Base-by-base conservation (phyloP, 805 yeast genomes). In the Grigorovia jiainica region DNA sequence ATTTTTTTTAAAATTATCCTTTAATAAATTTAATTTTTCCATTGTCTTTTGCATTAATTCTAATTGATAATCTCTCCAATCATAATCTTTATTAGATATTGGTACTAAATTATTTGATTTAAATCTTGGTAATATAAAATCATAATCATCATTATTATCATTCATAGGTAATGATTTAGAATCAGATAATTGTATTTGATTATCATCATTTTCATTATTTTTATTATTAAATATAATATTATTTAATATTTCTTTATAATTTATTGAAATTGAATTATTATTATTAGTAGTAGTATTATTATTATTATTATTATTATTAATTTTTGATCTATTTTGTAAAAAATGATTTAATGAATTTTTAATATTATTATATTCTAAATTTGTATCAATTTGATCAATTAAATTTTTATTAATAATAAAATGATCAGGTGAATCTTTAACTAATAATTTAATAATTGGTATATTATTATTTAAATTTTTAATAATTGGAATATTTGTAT, bases 361-460 rank as follows among this genome's bases (percentile, higher is more conserved):
- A 24, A 65, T 41, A 19, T 46, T 47, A 3, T 43, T 44, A 18
- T 53, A 52, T 2, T 54, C 55, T 4, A 46, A 41, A 6, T 45
- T 45, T 5, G 34, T 29, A 33, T 48, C 43, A 15, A 20, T 19
- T 27, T 43, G 47, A 2, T 47, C 39, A n/a, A 52, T 43, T n/a
- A 47, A 38, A 8, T 42, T 42, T 18, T 48, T 44, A 7, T 44
- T 47, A 27, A 61, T 34, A 9, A 53, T 39, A 36, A 60, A 64
- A 55, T 75, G 76, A 35, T 71, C 73, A 16, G 72, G 64, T 0
- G 76, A 68, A 47, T 71, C 69, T 3, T 60, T 36, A 6, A 70
- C 66, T 13, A 75, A 45, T 8, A 75, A 61, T 50, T 71, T 73
- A 6, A 75, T 50, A 19, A 75, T 54, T 2, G 79, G 79, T 1